Conservation (phyloP, 163 green algal genomes). For the Trebouxia gelatinosa region DNA sequence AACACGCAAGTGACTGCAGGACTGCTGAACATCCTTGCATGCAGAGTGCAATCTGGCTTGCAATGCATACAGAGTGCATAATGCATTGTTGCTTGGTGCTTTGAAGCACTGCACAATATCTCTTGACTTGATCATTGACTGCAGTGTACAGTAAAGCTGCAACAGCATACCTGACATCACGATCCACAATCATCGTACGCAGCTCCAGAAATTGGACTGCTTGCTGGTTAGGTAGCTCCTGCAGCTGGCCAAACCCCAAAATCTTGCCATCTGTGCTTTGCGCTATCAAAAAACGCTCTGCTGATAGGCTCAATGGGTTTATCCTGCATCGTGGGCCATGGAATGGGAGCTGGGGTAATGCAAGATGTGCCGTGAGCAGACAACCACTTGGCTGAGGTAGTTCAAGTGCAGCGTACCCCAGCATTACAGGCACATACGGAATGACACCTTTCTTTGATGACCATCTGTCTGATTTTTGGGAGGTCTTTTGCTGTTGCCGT, state of each 20-base stretch:
- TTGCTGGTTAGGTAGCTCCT: not conserved
- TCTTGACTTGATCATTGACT: too few species aligned
- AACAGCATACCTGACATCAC: slow-evolving; percentile 13
- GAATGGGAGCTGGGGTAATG: not conserved
- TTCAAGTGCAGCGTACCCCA: not conserved
- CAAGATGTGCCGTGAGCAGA: not conserved
- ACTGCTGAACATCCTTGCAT: too few species aligned
- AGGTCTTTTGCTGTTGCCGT: not conserved
- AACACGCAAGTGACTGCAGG: too few species aligned
- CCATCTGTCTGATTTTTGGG: not conserved
- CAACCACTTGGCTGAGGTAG: not conserved
- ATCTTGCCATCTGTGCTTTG: not conserved
- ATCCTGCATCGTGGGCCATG: not conserved
- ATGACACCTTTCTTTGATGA: slow-evolving; percentile 20
- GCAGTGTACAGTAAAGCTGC: too few species aligned
- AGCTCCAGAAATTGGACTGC: slow-evolving; percentile 14
- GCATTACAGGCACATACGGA: not conserved
- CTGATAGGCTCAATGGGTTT: slow-evolving; percentile 12
- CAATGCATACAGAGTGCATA: too few species aligned
- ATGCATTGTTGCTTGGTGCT: too few species aligned
- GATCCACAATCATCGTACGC: slow-evolving; percentile 2
- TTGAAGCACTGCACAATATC: too few species aligned
- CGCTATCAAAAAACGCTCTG: slow-evolving; percentile 7
- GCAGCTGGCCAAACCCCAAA: slow-evolving; percentile 18
- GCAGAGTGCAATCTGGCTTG: too few species aligned